A percentile compares a stretch with the other conserved stretches of the same genome.
phyloP scores from a whole-genome alignment of 257 asterid genomes.

The Linderniella brevidens region DNA sequence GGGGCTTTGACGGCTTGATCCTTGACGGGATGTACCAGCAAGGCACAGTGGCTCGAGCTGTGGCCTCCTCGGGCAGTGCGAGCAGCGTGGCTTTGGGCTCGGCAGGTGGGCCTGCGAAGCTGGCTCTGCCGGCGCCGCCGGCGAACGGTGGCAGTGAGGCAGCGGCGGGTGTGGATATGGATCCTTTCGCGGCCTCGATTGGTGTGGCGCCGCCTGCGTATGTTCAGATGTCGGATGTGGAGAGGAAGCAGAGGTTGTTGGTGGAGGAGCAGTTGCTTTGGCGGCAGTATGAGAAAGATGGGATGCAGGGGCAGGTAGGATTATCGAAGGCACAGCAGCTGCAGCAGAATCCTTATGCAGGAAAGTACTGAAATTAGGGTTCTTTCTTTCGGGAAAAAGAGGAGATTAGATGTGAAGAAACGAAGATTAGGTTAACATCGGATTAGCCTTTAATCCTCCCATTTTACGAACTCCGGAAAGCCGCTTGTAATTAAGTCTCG shows the following conservation, averaged over 20 bases:
- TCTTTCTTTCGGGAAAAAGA: no score
- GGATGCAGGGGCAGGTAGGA: conserved; percentile 64
- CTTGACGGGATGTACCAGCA: conserved; percentile 68
- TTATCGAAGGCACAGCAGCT: conserved; percentile 20
- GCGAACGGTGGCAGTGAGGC: conserved; percentile 11
- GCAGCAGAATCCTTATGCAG: conserved; percentile 17
- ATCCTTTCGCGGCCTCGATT: conserved; percentile 56
- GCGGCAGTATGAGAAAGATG: conserved; percentile 57
- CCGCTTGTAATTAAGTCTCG: no score
- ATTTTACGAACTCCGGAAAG: no score
- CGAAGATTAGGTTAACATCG: no score
- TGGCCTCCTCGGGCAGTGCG: conserved; percentile 45
- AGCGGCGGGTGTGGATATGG: conserved; percentile 9
- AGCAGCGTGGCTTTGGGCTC: conserved; percentile 56
- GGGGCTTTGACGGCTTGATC: conserved; percentile 38
- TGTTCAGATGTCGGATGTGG: conserved; percentile 74
- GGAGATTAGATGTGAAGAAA: no score
- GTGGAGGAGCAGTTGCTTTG: conserved; percentile 57
- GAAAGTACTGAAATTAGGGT: background rate
- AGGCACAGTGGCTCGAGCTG: conserved; percentile 24
- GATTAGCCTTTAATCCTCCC: no score
- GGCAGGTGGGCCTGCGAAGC: conserved; percentile 38
- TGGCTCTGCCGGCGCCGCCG: conserved; percentile 62
- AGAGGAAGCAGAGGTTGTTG: conserved; percentile 43
- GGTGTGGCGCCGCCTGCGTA: conserved; percentile 55